phyloP scores from a whole-genome alignment of 306 rosid genomes.

The Trichosanthes truncata region DNA sequence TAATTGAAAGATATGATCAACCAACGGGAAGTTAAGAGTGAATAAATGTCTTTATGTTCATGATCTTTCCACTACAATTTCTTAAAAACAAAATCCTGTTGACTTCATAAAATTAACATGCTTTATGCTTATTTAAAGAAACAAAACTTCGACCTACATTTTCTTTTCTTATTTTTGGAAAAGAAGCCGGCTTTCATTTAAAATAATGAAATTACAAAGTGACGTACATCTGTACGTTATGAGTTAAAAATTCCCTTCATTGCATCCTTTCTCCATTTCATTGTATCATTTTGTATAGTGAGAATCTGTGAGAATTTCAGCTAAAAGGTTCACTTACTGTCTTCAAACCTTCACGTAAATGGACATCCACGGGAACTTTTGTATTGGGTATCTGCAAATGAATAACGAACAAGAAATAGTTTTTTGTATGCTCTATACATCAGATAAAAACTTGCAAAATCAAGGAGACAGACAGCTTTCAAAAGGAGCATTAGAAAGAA shows the following conservation, averaged over 20 bases:
- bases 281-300: not conserved
- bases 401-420: not conserved
- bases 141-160: not conserved
- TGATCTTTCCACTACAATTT: not conserved
- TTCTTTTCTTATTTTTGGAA: not conserved
- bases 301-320: not conserved
- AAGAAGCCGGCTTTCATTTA: not conserved
- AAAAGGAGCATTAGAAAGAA: not conserved
- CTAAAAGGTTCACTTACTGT: conserved; percentile 27
- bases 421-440: not conserved
- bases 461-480: not conserved
- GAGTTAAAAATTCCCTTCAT: not conserved
- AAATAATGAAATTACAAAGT: not conserved
- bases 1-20: not conserved
- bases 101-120: not conserved
- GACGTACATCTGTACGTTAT: not conserved
- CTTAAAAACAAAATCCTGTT: not conserved
- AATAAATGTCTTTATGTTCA: not conserved
- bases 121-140: not conserved
- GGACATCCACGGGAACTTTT: not conserved
- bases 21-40: not conserved
- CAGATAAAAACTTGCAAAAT: not conserved
- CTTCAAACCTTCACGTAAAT: conserved; percentile 27
- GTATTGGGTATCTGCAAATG: not conserved
- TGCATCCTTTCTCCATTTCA: not conserved